These are phyloP conservation scores for Oxyria digyna DNA, from an alignment of 148 eudicot genomes.

Conservation along the genomic window DNA sequence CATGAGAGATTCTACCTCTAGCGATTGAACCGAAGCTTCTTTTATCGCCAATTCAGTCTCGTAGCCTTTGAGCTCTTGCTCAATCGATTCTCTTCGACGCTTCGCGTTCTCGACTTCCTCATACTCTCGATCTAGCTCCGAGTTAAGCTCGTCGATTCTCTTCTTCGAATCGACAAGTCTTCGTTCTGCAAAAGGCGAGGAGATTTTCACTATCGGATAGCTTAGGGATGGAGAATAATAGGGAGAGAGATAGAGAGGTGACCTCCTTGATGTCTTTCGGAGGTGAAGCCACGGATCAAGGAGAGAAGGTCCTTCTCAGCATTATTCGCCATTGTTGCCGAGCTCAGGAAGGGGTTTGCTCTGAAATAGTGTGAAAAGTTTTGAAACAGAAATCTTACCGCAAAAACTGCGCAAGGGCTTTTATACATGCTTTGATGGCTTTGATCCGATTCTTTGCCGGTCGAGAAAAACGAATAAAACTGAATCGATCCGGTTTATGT, in stretches of 20 bases:
- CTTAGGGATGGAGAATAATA: background rate
- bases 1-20: conserved; percentile 30
- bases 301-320: conserved; percentile 50
- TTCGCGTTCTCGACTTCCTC: conserved; percentile 39
- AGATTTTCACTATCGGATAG: background rate
- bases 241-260: conserved; percentile 8
- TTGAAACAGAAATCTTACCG: background rate
- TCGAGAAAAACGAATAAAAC: background rate
- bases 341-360: background rate
- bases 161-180: conserved; percentile 46
- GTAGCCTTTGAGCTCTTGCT: conserved; percentile 58
- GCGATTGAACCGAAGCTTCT: conserved; percentile 44
- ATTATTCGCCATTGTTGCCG: conserved; percentile 33
- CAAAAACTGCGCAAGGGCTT: background rate
- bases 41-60: conserved; percentile 57
- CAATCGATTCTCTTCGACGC: conserved; percentile 42
- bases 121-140: conserved; percentile 30
- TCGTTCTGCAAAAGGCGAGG: conserved; percentile 28
- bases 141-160: conserved; percentile 41
- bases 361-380: background rate
- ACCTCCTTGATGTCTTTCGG: conserved; percentile 74
- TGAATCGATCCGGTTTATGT: background rate
- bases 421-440: background rate
- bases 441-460: background rate
- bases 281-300: conserved; percentile 47